Evolutionary conservation across 495 filamentous ascomycete species (phyloP).

Genomic region (Bathelium albidoporum): DNA sequence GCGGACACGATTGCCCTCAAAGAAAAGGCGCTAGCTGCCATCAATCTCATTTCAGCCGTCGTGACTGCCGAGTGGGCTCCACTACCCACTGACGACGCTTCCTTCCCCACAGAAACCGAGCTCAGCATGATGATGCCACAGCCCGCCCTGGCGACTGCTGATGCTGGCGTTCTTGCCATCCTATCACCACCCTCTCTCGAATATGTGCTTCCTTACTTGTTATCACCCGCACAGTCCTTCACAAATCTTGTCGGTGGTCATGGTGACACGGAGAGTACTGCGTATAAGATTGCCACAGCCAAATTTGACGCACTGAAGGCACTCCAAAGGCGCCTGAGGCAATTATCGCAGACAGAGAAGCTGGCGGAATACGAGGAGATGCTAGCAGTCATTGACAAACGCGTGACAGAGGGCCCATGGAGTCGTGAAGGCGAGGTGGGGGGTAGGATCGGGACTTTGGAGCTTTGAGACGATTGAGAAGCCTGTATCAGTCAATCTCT

Average conservation of each 20-base stretch:
- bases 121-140: neutral
- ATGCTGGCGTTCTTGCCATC: constrained; percentile 39
- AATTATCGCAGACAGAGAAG: constrained; percentile 8
- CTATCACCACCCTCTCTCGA: constrained; percentile 43
- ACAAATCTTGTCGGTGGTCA: constrained; percentile 48
- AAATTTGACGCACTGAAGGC: constrained; percentile 48
- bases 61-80: constrained; percentile 47
- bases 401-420: constrained; percentile 15
- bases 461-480: constrained; percentile 6
- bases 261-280: constrained; percentile 47
- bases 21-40: constrained; percentile 47
- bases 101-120: constrained; percentile 10
- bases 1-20: constrained; percentile 50
- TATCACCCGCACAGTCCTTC: constrained; percentile 48
- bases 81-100: constrained; percentile 37
- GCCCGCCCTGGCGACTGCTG: constrained; percentile 14
- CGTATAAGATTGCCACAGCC: constrained; percentile 49
- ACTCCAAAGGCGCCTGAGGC: constrained; percentile 22
- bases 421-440: constrained; percentile 19
- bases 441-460: constrained; percentile 20
- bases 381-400: constrained; percentile 12
- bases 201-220: constrained; percentile 47
- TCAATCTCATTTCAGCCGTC: constrained; percentile 43
- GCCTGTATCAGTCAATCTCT: neutral
- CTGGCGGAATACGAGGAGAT: constrained; percentile 19